phyloP scores from a whole-genome alignment of 2,329 filamentous ascomycete genomes.

The Aspergillus ibericus region DNA sequence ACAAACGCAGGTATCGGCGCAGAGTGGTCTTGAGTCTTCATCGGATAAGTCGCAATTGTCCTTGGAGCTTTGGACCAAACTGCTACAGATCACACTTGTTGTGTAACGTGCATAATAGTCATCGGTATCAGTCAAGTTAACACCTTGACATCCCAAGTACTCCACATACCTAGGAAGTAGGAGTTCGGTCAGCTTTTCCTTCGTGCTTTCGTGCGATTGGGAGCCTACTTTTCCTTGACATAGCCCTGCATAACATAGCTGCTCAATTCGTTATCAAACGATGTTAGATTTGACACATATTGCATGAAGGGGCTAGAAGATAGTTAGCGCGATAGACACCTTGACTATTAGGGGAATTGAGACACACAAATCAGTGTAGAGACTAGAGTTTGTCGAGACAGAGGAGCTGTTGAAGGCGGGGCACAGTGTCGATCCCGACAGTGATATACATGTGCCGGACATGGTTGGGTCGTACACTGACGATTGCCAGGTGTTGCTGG shows the following conservation, averaged over 20 bases:
- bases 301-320: conserved; percentile 74
- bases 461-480: conserved; percentile 22
- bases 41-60: conserved; percentile 64
- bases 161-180: conserved; percentile 68
- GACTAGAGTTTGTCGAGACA: conserved; percentile 61
- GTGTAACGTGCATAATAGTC: conserved; percentile 91
- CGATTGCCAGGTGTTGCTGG: conserved; percentile 1
- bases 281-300: conserved; percentile 70
- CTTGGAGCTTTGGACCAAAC: conserved; percentile 87
- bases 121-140: conserved; percentile 76
- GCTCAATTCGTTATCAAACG: conserved; percentile 74
- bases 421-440: conserved; percentile 69
- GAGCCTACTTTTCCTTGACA: conserved; percentile 71
- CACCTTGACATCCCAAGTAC: conserved; percentile 74
- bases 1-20: conserved; percentile 83
- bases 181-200: conserved; percentile 1
- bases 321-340: conserved; percentile 29
- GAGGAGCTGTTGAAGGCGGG: conserved; percentile 71
- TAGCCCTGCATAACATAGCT: conserved; percentile 74
- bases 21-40: conserved; percentile 71
- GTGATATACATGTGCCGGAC: conserved; percentile 60
- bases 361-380: conserved; percentile 66
- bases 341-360: conserved; percentile 22
- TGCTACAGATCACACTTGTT: conserved; percentile 87
- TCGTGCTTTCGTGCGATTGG: too few relatives aligned